Conservation (phyloP, 306 rosid genomes). For the Glycyrrhiza uralensis region DNA sequence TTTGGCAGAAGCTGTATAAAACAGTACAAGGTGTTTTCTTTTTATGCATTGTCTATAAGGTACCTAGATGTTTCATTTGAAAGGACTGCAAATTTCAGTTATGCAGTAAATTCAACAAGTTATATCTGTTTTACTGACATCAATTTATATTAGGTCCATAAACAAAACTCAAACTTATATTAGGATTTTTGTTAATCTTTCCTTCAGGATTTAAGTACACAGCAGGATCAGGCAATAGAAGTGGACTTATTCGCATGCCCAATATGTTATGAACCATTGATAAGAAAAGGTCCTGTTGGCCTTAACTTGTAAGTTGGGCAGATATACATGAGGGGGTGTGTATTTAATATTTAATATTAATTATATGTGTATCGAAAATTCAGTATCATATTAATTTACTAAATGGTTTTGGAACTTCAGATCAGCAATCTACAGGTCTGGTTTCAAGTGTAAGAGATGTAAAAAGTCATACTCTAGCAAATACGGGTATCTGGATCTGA, state of each 20-base stretch:
- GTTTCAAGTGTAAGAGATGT: conserved; percentile 80
- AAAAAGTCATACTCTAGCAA: conserved; percentile 80
- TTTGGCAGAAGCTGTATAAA: not conserved
- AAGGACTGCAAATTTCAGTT: not conserved
- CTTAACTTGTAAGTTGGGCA: conserved; percentile 65
- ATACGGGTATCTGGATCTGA: conserved; percentile 73
- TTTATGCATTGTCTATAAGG: not conserved
- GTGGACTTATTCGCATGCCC: conserved; percentile 74
- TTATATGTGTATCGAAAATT: not conserved
- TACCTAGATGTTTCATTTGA: not conserved
- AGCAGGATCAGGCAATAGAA: conserved; percentile 39
- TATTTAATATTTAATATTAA: too few relatives aligned
- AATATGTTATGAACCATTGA: conserved; percentile 79
- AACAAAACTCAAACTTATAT: not conserved
- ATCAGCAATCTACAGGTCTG: conserved; percentile 85
- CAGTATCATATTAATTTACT: not conserved
- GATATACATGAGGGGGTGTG: conserved; percentile 7
- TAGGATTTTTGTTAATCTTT: not conserved
- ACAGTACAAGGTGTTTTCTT: not conserved
- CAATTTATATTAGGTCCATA: not conserved
- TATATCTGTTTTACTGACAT: not conserved
- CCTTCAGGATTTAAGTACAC: conserved; percentile 41
- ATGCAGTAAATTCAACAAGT: not conserved
- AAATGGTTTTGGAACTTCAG: conserved; percentile 38
- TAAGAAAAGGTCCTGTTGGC: conserved; percentile 86